These are phyloP conservation scores for Salisapilia sapeloensis DNA, from an alignment of 352 stramenopile genomes.

Conservation along the genomic window DNA sequence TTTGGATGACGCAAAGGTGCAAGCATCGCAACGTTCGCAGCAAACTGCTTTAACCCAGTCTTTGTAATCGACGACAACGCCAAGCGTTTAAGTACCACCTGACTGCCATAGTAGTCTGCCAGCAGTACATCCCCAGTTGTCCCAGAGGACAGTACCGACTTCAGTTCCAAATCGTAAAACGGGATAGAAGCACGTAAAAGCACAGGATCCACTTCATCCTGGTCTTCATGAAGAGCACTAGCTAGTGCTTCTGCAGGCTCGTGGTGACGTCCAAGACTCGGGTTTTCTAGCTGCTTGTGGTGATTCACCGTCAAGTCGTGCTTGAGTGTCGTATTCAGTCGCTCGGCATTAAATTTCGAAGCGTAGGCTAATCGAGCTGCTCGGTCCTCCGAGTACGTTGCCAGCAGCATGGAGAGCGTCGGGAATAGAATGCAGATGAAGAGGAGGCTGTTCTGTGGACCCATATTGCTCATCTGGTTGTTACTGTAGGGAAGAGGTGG, in stretches of 20 bases:
- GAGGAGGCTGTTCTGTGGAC: slow-evolving; percentile 38
- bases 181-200: slow-evolving; percentile 25
- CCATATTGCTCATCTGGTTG: slow-evolving; percentile 14
- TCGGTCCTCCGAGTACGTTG: slow-evolving; percentile 64
- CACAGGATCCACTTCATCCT: slow-evolving; percentile 27
- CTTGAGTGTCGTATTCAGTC: slow-evolving; percentile 71
- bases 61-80: slow-evolving; percentile 33
- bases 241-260: slow-evolving; percentile 25
- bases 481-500: slow-evolving; percentile 35
- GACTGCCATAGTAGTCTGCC: slow-evolving; percentile 56
- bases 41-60: slow-evolving; percentile 52
- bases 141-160: slow-evolving; percentile 57
- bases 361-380: slow-evolving; percentile 47
- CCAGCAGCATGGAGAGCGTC: slow-evolving; percentile 39
- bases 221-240: slow-evolving; percentile 18
- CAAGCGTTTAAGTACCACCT: slow-evolving; percentile 64
- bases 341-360: slow-evolving; percentile 51
- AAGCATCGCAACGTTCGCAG: slow-evolving; percentile 58
- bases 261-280: slow-evolving; percentile 33
- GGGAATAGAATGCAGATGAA: slow-evolving; percentile 45
- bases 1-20: slow-evolving; percentile 68
- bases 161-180: slow-evolving; percentile 51
- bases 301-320: slow-evolving; percentile 52
- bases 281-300: slow-evolving; percentile 62
- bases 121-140: slow-evolving; percentile 43